Conservation (phyloP, 805 yeast genomes). For the Komagataella kurtzmanii region DNA sequence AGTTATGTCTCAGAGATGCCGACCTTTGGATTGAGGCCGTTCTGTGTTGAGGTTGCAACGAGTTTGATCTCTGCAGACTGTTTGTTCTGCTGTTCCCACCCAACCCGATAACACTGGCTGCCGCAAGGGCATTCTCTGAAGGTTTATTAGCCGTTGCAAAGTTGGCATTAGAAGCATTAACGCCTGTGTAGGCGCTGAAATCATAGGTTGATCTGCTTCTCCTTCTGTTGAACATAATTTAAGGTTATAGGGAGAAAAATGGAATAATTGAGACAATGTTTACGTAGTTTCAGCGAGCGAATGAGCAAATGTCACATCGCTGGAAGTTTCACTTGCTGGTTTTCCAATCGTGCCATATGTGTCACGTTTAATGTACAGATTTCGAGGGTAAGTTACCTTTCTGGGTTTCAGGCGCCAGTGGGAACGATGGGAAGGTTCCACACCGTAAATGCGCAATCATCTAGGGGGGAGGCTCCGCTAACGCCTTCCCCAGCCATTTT, state of each 20-base stretch:
- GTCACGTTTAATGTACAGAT: not conserved
- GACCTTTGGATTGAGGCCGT: slow-evolving; percentile 2
- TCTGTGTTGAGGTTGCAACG: not conserved
- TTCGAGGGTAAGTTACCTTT: not conserved
- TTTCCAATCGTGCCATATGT: not conserved
- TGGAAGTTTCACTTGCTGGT: not conserved
- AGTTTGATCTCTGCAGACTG: not conserved
- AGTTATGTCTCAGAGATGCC: slow-evolving; percentile 8
- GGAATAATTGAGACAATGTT: not conserved
- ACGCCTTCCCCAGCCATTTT: not conserved
- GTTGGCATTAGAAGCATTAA: not conserved
- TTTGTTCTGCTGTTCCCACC: not conserved
- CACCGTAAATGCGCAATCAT: not conserved
- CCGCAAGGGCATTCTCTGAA: not conserved
- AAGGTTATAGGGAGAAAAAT: not conserved
- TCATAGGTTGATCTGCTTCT: not conserved
- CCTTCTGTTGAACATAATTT: not conserved
- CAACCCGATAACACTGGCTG: not conserved
- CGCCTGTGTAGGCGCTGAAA: not conserved
- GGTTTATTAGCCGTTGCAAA: not conserved
- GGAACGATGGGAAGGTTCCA: not conserved
- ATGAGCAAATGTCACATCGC: not conserved
- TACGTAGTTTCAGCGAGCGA: not conserved
- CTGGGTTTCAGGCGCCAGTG: not conserved
- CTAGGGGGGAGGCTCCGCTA: not conserved